Evolutionary conservation across 129 eudicot species (phyloP), one percentile per base, ranked within the genome.

Genomic region (Daucus carota): DNA sequence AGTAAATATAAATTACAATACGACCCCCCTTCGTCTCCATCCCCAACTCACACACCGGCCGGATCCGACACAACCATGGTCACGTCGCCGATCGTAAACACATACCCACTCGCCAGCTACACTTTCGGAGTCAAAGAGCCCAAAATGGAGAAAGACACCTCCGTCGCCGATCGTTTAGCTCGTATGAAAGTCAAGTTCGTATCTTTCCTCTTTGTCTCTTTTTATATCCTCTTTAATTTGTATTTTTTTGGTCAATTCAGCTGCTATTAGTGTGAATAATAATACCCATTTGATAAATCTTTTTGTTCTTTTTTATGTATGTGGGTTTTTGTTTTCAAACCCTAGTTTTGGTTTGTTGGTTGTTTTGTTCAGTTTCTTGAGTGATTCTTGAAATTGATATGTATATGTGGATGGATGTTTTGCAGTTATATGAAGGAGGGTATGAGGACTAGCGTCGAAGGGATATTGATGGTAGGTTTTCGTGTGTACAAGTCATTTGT

Each of bases 401-500:
- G 24, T n/a, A 0, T 54, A 0, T 54, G 8, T 80, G n/a, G n/a
- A n/a, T n/a, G n/a, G n/a, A n/a, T n/a, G n/a, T n/a, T n/a, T n/a
- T 83, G 84, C 86, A 92, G 95, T 65, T 89, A 92, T 78, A 83
- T 82, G 87, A 92, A 84, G 78, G 97, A 92, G 78, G 97, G 97
- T 75, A 92, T 87, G 97, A 89, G 97, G 88, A 92, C 95, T 8
- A 92, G 95, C 57, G 95, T 92, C n/a, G 97, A 87, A 84, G 97
- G 89, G 45, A 92, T 92, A 77, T 72, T 91, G 79, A 46, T 89
- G 97, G 97, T 88, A 73, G 40, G 38, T 63, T 3, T 1, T 31
- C 29, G 22, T 29, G 20, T 63, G 70, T 63, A 52, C 6, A 11
- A 28, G 3, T 60, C 13, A 7, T 60, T 60, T 24, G 68, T 12